A percentile compares a stretch with the other conserved stretches of the same genome.
Evolutionary conservation across 1,139 yeast species (phyloP).

Genomic region (Blastobotrys capitulatus): DNA sequence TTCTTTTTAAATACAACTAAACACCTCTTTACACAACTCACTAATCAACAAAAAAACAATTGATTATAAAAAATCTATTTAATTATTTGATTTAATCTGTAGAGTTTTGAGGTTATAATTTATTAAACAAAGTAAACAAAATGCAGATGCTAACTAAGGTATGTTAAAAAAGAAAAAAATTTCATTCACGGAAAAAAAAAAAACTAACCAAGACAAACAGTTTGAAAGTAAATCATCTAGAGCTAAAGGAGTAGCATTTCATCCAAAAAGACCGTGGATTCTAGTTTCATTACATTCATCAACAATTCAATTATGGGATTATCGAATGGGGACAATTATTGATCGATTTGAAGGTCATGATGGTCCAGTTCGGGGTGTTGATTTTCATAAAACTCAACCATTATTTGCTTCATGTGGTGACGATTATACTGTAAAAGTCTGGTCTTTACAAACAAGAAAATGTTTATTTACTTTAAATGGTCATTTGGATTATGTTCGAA

Average conservation of each 20-base stretch:
- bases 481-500: constrained; percentile 92
- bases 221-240: constrained; percentile 98
- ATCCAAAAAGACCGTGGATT: constrained; percentile 95
- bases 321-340: constrained; percentile 96
- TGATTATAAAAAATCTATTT: too few species aligned
- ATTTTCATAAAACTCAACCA: constrained; percentile 97
- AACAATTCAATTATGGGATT: constrained; percentile 97
- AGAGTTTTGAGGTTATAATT: too few species aligned
- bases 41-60: too few species aligned
- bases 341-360: constrained; percentile 97
- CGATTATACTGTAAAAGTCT: constrained; percentile 89
- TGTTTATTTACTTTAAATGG: constrained; percentile 85
- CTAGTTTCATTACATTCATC: constrained; percentile 91
- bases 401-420: constrained; percentile 97
- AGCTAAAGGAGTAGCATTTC: constrained; percentile 98
- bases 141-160: constrained; percentile 95
- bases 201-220: too few species aligned
- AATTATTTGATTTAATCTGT: too few species aligned
- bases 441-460: constrained; percentile 91
- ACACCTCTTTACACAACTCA: too few species aligned
- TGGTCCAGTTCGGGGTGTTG: constrained; percentile 95
- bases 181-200: not conserved
- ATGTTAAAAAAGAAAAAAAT: constrained; percentile 26
- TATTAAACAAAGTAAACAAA: too few species aligned
- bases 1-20: too few species aligned